These are phyloP conservation scores for Amaranthus palmeri DNA, from an alignment of 148 eudicot species.

Conservation along the genomic window DNA sequence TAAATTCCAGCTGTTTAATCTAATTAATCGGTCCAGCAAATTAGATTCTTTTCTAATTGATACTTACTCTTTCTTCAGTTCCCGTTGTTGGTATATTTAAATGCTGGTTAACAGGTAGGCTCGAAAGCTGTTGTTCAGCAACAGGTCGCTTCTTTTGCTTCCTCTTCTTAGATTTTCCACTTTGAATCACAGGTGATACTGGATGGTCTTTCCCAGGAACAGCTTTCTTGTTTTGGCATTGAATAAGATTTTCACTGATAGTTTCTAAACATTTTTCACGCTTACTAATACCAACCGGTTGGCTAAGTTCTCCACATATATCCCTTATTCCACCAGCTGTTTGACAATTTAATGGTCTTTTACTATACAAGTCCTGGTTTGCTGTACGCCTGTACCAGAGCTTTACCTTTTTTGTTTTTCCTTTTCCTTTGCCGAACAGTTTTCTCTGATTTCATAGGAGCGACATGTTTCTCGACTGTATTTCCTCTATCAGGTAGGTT, in stretches of 20 bases:
- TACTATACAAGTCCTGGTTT: conserved; percentile 22
- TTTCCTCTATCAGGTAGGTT: conserved; percentile 4
- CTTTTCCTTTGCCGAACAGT: conserved; percentile 37
- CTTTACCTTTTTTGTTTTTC: conserved; percentile 33
- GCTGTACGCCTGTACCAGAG: conserved; percentile 21
- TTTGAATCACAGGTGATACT: not conserved
- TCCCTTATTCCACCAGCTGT: conserved; percentile 18
- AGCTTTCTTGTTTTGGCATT: conserved; percentile 3
- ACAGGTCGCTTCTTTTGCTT: conserved; percentile 22
- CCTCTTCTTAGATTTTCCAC: not conserved
- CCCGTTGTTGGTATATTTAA: not conserved
- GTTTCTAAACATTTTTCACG: conserved; percentile 5
- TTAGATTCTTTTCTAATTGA: not conserved
- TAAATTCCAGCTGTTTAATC: not conserved
- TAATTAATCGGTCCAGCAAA: not conserved
- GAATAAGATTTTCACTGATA: not conserved
- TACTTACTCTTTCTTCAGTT: not conserved
- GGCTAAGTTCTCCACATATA: conserved; percentile 10
- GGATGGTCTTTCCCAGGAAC: not conserved
- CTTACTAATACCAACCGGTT: not conserved
- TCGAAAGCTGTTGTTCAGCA: not conserved
- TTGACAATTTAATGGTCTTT: conserved; percentile 16
- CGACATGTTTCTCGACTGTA: not conserved
- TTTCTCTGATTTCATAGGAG: no score
- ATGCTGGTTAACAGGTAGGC: not conserved